Conservation (phyloP, 768 basidiomycete genomes). For the Lentinula aciculospora region DNA sequence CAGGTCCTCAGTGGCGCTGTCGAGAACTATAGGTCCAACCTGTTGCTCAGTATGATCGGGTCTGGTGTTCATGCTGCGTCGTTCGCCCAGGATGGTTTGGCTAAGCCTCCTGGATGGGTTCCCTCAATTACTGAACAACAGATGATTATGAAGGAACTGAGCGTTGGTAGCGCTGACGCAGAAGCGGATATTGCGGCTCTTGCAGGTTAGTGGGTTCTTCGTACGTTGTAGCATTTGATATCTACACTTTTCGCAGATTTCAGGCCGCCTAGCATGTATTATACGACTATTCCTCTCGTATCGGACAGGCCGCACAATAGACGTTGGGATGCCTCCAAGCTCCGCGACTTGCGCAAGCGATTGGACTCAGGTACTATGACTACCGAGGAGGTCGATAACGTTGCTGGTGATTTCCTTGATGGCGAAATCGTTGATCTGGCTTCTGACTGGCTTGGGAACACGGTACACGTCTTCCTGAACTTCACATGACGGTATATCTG, state of each 20-base stretch:
- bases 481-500: slow-evolving; percentile 2
- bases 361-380: slow-evolving; percentile 87
- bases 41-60: slow-evolving; percentile 84
- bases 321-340: slow-evolving; percentile 88
- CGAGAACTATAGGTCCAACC: slow-evolving; percentile 92
- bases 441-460: slow-evolving; percentile 98
- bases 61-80: slow-evolving; percentile 62
- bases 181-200: slow-evolving; percentile 84
- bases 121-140: slow-evolving; percentile 88
- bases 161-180: slow-evolving; percentile 67
- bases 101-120: slow-evolving; percentile 62
- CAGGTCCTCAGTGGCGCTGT: slow-evolving; percentile 88
- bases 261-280: slow-evolving; percentile 92
- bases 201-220: slow-evolving; percentile 53
- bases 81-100: slow-evolving; percentile 47
- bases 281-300: slow-evolving; percentile 89
- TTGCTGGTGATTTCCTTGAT: slow-evolving; percentile 87
- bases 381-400: slow-evolving; percentile 83
- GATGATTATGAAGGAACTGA: slow-evolving; percentile 93
- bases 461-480: slow-evolving; percentile 38
- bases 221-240: background rate
- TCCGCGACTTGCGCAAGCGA: slow-evolving; percentile 91
- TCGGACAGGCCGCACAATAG: slow-evolving; percentile 81
- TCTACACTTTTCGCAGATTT: slow-evolving; percentile 56
- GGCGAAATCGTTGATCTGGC: slow-evolving; percentile 93